Conservation (phyloP, 2,329 filamentous ascomycete species). For the Penicillium sp. region DNA sequence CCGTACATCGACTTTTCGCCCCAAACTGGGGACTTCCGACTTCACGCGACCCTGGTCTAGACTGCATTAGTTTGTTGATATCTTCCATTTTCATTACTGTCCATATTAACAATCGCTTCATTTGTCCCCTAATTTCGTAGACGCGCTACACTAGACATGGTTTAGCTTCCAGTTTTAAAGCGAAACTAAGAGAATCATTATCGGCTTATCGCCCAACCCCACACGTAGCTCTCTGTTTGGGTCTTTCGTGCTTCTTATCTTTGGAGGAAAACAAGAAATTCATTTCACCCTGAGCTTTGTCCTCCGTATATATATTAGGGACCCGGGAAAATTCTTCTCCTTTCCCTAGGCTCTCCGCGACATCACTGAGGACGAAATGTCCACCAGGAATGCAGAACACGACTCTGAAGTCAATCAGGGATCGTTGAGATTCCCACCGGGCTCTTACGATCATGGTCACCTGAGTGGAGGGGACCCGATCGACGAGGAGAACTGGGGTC, state of each 20-base stretch:
- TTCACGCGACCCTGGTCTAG: neutral
- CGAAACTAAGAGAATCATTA: neutral
- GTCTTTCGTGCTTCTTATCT: neutral
- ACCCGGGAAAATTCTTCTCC: neutral
- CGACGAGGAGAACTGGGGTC: constrained; percentile 12
- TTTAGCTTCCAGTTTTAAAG: neutral
- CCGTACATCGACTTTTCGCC: too few relatives aligned
- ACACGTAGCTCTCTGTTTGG: neutral
- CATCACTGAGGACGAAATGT: neutral
- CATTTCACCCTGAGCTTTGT: neutral
- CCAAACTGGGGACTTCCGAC: neutral
- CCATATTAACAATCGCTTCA: neutral
- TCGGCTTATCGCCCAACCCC: neutral
- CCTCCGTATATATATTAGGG: neutral
- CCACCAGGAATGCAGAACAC: constrained; percentile 8
- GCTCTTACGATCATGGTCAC: constrained; percentile 18
- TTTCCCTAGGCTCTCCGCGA: neutral
- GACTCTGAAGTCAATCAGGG: constrained; percentile 7
- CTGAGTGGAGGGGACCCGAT: constrained; percentile 10
- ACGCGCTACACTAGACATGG: neutral
- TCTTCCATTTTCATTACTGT: neutral
- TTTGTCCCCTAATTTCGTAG: neutral
- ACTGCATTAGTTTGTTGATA: neutral
- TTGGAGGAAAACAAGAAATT: neutral
- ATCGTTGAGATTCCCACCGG: constrained; percentile 10